Evolutionary conservation across 257 asterid species (phyloP).

Genomic region (Knoxia roxburghii): DNA sequence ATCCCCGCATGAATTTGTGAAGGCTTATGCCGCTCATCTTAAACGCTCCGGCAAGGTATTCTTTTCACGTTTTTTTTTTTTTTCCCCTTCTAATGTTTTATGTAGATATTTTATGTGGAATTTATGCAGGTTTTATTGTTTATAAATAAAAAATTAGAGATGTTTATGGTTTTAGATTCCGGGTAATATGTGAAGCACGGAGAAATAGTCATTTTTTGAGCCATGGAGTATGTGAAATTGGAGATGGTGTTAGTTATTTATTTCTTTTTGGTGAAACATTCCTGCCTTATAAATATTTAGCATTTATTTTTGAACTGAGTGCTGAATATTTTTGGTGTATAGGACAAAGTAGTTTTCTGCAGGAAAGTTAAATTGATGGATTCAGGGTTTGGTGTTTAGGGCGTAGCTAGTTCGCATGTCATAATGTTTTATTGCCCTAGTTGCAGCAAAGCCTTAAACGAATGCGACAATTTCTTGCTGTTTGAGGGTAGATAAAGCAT

Average conservation of each 20-base stretch:
- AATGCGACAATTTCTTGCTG: neutral
- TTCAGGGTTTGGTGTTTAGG: too few species aligned
- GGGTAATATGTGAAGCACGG: neutral
- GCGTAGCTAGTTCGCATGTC: neutral
- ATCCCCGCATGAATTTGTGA: conserved; percentile 81
- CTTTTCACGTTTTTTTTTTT: neutral
- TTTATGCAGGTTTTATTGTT: too few species aligned
- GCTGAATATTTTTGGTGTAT: neutral
- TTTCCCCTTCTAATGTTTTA: neutral
- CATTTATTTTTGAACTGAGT: neutral
- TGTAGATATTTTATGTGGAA: too few species aligned
- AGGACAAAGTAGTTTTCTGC: neutral
- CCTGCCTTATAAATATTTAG: neutral
- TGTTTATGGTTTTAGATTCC: neutral
- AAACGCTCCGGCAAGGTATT: conserved; percentile 96
- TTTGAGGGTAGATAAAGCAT: neutral
- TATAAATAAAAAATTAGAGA: neutral
- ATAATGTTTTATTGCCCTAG: neutral
- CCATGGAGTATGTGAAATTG: neutral
- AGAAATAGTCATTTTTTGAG: neutral
- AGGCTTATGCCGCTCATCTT: conserved; percentile 75
- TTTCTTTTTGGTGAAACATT: neutral
- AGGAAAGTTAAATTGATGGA: neutral
- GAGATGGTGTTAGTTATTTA: neutral
- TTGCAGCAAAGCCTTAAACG: neutral